phyloP scores from a whole-genome alignment of 148 eudicot species.

The Rhododendron vialii region DNA sequence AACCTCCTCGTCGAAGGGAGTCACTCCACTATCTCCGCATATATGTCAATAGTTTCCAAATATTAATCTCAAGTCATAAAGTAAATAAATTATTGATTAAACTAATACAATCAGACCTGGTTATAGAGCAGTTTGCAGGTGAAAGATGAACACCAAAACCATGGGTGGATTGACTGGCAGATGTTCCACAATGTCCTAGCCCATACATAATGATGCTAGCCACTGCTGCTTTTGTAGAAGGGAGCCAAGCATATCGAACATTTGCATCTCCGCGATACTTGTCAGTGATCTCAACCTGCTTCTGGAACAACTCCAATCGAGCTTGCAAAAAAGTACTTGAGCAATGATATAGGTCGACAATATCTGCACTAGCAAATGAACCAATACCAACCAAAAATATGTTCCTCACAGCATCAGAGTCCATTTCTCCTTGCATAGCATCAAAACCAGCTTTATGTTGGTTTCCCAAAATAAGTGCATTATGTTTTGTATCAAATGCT shows the following conservation, averaged over 20 bases:
- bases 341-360: constrained; percentile 37
- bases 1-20: neutral
- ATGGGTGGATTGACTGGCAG: constrained; percentile 41
- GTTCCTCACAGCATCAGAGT: constrained; percentile 37
- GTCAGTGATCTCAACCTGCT: constrained; percentile 69
- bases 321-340: constrained; percentile 40
- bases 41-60: neutral
- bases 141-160: constrained; percentile 80
- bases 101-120: constrained; percentile 39
- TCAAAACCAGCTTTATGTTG: constrained; percentile 22
- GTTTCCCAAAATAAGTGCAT: constrained; percentile 31
- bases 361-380: constrained; percentile 27
- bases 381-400: constrained; percentile 48
- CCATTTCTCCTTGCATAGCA: constrained; percentile 17
- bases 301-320: constrained; percentile 63
- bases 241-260: constrained; percentile 83
- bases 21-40: neutral
- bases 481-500: constrained; percentile 34
- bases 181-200: constrained; percentile 43
- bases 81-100: neutral
- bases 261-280: constrained; percentile 67
- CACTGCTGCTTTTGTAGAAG: constrained; percentile 46
- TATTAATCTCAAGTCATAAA: neutral
- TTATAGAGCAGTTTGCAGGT: constrained; percentile 58
- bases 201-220: constrained; percentile 53